These are phyloP conservation scores for Colletotrichum costaricense DNA, from an alignment of 2,329 filamentous ascomycete species.

Conservation along the genomic window DNA sequence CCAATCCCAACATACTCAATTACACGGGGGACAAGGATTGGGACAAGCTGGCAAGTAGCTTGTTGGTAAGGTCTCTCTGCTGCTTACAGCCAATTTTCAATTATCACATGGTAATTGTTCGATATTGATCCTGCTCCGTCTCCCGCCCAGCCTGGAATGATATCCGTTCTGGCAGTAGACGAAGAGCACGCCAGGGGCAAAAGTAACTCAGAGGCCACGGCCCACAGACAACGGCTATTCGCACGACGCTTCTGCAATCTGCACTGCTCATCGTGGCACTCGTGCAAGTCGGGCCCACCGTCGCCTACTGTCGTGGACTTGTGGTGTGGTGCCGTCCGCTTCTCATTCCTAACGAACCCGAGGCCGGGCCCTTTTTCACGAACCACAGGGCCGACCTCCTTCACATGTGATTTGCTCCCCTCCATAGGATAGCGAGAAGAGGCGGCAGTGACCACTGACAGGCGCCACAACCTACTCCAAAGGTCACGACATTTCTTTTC, in stretches of 20 bases:
- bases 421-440: background rate
- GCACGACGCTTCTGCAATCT: background rate
- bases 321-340: background rate
- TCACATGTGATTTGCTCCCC: constrained; percentile 26
- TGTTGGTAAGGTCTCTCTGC: background rate
- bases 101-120: constrained; percentile 28
- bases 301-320: background rate
- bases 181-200: background rate
- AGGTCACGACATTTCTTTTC: background rate
- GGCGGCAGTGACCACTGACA: background rate
- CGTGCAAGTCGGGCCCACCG: background rate
- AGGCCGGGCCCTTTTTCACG: background rate
- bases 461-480: background rate
- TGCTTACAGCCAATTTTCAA: background rate
- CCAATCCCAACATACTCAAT: constrained; percentile 24
- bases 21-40: background rate
- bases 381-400: background rate
- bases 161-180: background rate
- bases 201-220: background rate
- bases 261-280: constrained; percentile 1
- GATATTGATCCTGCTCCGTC: background rate
- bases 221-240: background rate
- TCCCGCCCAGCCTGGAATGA: background rate
- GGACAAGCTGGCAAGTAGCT: background rate
- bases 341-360: background rate